Evolutionary conservation across 1,284 basidiomycete species (phyloP), one percentile per base, ranked within the genome.

Genomic region (Moesziomyces parantarcticus): DNA sequence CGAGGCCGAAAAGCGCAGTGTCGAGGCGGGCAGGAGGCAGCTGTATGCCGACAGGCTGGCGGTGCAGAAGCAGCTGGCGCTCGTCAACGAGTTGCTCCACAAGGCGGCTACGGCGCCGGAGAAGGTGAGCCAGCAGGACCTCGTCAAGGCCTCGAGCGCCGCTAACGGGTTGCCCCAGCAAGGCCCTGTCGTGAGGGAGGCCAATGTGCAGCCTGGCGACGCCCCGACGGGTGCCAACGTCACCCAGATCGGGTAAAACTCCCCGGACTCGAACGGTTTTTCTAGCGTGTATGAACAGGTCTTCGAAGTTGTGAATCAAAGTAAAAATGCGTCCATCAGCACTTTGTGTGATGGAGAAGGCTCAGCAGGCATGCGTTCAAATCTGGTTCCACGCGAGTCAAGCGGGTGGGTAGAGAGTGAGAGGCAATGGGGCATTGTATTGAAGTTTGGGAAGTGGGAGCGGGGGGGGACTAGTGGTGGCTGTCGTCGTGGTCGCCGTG

Each of bases 11-110:
- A 63, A 80, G 10, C 69, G 79, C 20, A 50, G 46, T 6, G 51
- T 83, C 21, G 82, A 83, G 51, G 76, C 79, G 0, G 76, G 75
- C 2, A 56, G 81, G 14, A 56, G 77, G 23, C 80, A 82, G 64
- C 67, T 83, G 8, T 81, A 81, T 36, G 67, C 73, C 10, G 82
- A 83, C 46, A 60, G 82, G 2, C 59, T 82, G 18, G 76, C 77
- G 3, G 81, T 83, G 42, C 79, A 78, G 52, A 75, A 77, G 40
- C 81, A 82, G 57, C 42, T 82, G 43, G 67, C 65, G n/a, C 60
- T 76, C 41, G 81, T 83, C 11, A 75, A 78, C 34, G 79, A 83
- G 25, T 49, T 83, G 51, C 51, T 83, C 50, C 53, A 56, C 14
- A 80, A 81, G 58, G 81, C 82, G 2, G 74, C 69, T 8, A 47